Evolutionary conservation across 2,329 filamentous ascomycete genomes (phyloP).

Genomic region (Hypoxylon sp.): DNA sequence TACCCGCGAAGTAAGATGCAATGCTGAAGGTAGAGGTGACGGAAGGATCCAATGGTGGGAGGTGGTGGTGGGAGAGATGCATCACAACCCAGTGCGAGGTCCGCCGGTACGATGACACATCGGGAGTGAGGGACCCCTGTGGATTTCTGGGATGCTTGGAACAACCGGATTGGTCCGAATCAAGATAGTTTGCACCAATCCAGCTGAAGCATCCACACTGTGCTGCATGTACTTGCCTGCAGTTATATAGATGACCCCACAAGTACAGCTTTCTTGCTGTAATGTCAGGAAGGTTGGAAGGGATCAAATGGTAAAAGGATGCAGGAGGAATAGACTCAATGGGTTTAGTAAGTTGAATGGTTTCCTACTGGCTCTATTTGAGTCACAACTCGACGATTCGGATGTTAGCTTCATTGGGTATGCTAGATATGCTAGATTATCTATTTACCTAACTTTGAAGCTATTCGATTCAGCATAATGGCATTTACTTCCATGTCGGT

Average conservation of each 20-base stretch:
- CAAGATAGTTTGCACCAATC: constrained; percentile 12
- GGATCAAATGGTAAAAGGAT: constrained; percentile 4
- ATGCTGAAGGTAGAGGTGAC: neutral
- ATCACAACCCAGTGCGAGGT: constrained; percentile 28
- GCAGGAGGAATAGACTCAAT: constrained; percentile 4
- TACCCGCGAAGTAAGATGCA: too few species aligned
- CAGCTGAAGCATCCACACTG: constrained; percentile 12
- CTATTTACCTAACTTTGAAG: too few species aligned
- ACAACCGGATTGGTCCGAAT: too few species aligned
- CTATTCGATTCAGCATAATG: too few species aligned
- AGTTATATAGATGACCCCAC: constrained; percentile 3
- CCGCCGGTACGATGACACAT: constrained; percentile 32
- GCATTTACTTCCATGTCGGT: too few species aligned
- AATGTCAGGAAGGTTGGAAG: neutral
- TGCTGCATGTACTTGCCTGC: constrained; percentile 17
- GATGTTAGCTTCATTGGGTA: too few species aligned
- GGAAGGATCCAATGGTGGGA: constrained; percentile 1
- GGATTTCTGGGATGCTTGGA: too few species aligned
- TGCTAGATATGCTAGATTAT: too few species aligned
- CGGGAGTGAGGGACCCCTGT: constrained; percentile 30
- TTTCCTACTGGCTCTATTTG: too few species aligned
- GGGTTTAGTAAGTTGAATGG: too few species aligned
- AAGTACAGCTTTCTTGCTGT: constrained; percentile 5
- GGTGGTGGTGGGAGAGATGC: constrained; percentile 11
- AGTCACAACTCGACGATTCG: too few species aligned